Evolutionary conservation across 2,329 filamentous ascomycete species (phyloP).

Genomic region (Fonsecaea pedrosoi): DNA sequence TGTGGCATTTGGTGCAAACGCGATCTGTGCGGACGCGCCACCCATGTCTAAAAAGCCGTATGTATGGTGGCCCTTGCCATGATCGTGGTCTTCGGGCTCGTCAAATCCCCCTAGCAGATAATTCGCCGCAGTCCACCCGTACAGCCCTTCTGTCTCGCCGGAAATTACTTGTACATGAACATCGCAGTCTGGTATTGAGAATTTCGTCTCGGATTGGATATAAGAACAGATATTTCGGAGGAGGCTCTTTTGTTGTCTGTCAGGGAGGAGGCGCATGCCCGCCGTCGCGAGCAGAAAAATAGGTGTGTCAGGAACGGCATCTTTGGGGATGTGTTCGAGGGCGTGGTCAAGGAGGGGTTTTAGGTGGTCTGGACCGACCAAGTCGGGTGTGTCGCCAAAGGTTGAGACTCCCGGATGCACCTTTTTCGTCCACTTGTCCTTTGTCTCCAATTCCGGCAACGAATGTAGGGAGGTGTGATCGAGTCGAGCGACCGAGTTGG

Average conservation of each 20-base stretch:
- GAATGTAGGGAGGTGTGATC: slow-evolving; percentile 66
- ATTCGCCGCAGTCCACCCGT: slow-evolving; percentile 97
- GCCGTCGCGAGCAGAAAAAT: slow-evolving; percentile 96
- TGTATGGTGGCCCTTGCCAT: slow-evolving; percentile 88
- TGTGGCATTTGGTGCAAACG: slow-evolving; percentile 91
- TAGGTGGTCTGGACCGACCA: slow-evolving; percentile 82
- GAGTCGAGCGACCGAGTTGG: slow-evolving; percentile 70
- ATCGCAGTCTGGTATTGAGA: slow-evolving; percentile 87
- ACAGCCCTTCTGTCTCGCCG: slow-evolving; percentile 92
- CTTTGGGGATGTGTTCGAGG: slow-evolving; percentile 74
- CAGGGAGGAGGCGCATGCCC: slow-evolving; percentile 85
- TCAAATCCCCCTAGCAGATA: slow-evolving; percentile 94
- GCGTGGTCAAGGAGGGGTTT: slow-evolving; percentile 82
- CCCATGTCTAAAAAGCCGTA: slow-evolving; percentile 99
- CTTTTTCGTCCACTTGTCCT: slow-evolving; percentile 90
- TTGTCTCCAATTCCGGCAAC: slow-evolving; percentile 80
- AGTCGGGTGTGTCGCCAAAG: slow-evolving; percentile 77
- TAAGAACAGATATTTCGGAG: slow-evolving; percentile 83
- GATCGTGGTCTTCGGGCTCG: slow-evolving; percentile 70
- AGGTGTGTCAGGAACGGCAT: slow-evolving; percentile 82
- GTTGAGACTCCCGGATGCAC: slow-evolving; percentile 91
- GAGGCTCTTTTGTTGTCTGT: slow-evolving; percentile 73
- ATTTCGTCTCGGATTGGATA: slow-evolving; percentile 75
- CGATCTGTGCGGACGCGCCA: slow-evolving; percentile 95
- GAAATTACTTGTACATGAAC: slow-evolving; percentile 92